These are phyloP conservation scores for Choricystis sp. DNA, from an alignment of 139 green algal species.

Conservation along the genomic window DNA sequence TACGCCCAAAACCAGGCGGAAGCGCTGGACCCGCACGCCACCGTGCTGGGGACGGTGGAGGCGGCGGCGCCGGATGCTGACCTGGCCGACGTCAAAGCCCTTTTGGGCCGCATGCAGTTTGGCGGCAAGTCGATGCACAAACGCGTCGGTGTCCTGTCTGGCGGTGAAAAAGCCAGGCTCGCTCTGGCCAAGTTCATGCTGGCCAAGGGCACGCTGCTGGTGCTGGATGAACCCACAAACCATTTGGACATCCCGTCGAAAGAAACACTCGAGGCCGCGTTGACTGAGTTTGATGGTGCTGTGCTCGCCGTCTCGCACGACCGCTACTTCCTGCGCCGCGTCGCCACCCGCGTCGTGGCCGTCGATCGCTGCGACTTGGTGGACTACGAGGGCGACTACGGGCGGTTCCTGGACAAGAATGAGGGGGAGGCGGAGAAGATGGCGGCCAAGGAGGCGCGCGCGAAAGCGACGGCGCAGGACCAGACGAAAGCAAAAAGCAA, in stretches of 20 bases:
- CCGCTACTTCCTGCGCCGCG: slow-evolving; percentile 89
- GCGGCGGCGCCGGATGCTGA: slow-evolving; percentile 59
- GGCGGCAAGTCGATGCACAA: slow-evolving; percentile 72
- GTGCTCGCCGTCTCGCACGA: slow-evolving; percentile 95
- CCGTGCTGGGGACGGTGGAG: slow-evolving; percentile 62
- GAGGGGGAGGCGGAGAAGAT: slow-evolving; percentile 31
- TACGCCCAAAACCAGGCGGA: slow-evolving; percentile 95
- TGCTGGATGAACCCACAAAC: slow-evolving; percentile 97
- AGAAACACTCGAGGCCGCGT: slow-evolving; percentile 90
- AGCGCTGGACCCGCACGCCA: slow-evolving; percentile 71
- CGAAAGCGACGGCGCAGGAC: slow-evolving; percentile 46
- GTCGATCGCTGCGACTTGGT: slow-evolving; percentile 50
- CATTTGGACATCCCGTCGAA: slow-evolving; percentile 99
- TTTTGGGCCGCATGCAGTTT: slow-evolving; percentile 89
- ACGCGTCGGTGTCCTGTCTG: slow-evolving; percentile 63
- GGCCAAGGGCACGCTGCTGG: slow-evolving; percentile 69
- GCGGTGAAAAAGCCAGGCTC: slow-evolving; percentile 84
- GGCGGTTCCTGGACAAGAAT: slow-evolving; percentile 71
- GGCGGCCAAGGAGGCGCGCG: slow-evolving; percentile 44
- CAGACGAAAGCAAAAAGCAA: slow-evolving; percentile 82
- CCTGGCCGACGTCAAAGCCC: slow-evolving; percentile 84
- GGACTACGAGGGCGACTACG: slow-evolving; percentile 89
- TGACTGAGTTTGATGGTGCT: slow-evolving; percentile 73
- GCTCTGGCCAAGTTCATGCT: slow-evolving; percentile 99
- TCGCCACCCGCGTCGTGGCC: slow-evolving; percentile 74